phyloP scores from a whole-genome alignment of 208 protist species.

The Blechomonas ayalai region DNA sequence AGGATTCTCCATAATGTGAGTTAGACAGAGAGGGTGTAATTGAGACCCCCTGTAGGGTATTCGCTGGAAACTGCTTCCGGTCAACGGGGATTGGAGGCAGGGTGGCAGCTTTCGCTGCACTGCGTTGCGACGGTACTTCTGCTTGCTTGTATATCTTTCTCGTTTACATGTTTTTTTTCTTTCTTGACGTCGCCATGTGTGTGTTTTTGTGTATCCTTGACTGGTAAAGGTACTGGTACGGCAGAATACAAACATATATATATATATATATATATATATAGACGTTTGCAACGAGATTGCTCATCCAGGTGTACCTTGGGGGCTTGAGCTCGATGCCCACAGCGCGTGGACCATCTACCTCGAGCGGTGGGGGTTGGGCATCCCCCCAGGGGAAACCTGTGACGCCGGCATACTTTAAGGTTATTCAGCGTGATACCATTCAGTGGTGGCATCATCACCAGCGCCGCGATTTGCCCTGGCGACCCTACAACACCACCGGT shows the following conservation, averaged over 20 bases:
- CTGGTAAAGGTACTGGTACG: too few relatives aligned
- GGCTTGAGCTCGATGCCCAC: not conserved
- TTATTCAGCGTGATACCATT: conserved; percentile 18
- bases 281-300: not conserved
- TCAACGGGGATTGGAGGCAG: too few relatives aligned
- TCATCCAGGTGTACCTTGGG: not conserved
- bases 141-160: too few relatives aligned
- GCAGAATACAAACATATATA: too few relatives aligned
- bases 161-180: conserved; percentile 5
- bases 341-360: not conserved
- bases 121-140: too few relatives aligned
- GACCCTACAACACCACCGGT: conserved; percentile 1
- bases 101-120: too few relatives aligned
- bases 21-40: too few relatives aligned
- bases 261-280: conserved; percentile 14
- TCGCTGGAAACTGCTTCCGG: too few relatives aligned
- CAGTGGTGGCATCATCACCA: conserved; percentile 37
- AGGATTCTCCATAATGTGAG: too few relatives aligned
- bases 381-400: too few relatives aligned
- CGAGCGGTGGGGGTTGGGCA: too few relatives aligned
- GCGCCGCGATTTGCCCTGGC: conserved; percentile 54
- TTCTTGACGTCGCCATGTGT: not conserved
- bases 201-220: conserved; percentile 1
- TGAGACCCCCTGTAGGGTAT: too few relatives aligned
- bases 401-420: conserved; percentile 5